These are phyloP conservation scores for Bruguiera gymnorhiza DNA, from an alignment of 345 rosid species.

Conservation along the genomic window DNA sequence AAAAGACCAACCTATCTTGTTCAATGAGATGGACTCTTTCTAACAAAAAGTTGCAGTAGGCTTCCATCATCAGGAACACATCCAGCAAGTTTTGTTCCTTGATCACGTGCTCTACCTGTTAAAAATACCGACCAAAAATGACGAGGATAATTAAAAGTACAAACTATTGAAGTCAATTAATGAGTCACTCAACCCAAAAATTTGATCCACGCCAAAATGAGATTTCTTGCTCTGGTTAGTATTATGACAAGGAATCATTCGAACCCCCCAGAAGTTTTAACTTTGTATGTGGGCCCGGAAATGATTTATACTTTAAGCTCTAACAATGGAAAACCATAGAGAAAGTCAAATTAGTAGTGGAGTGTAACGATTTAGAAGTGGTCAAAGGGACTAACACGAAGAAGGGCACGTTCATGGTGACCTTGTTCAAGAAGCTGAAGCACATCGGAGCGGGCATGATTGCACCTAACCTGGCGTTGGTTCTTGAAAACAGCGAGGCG, in stretches of 20 bases:
- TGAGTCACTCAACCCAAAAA: too few relatives aligned
- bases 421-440: constrained; percentile 71
- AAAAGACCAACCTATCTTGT: constrained; percentile 36
- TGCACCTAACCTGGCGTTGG: constrained; percentile 51
- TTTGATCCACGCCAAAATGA: too few relatives aligned
- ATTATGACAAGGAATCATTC: too few relatives aligned
- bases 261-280: too few relatives aligned
- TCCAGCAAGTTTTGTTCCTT: constrained; percentile 70
- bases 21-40: constrained; percentile 68
- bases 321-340: too few relatives aligned
- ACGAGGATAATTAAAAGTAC: not conserved
- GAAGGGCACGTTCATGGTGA: constrained; percentile 69
- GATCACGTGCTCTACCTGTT: constrained; percentile 62
- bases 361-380: too few relatives aligned
- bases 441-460: constrained; percentile 69
- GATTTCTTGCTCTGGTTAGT: too few relatives aligned
- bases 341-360: too few relatives aligned
- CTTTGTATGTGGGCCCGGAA: too few relatives aligned
- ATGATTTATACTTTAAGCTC: too few relatives aligned
- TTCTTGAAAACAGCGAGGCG: constrained; percentile 68
- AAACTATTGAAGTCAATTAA: not conserved
- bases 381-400: constrained; percentile 39
- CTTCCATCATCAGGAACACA: constrained; percentile 57
- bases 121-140: not conserved
- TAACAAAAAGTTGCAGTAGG: constrained; percentile 53